Percentiles rank a stretch among this genome's conserved stretches.
Evolutionary conservation across 768 basidiomycete species (phyloP).

Genomic region (Mrakia blollopis): DNA sequence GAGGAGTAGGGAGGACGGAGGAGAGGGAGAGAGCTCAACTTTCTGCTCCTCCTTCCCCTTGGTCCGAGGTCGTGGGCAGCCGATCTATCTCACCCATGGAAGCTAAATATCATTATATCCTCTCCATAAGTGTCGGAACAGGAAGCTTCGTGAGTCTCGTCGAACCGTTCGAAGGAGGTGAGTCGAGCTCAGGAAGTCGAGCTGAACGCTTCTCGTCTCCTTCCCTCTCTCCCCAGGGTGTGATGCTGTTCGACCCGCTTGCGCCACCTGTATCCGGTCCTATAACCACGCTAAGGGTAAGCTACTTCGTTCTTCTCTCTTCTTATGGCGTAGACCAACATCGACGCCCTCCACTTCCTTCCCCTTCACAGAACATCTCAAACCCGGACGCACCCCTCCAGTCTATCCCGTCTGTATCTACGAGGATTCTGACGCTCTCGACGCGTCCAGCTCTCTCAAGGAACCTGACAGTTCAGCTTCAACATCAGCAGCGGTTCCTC

Average conservation of each 20-base stretch:
- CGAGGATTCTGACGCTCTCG: not conserved
- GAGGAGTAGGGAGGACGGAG: not conserved
- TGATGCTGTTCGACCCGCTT: not conserved
- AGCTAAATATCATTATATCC: not conserved
- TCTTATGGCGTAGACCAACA: not conserved
- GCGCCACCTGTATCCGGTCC: not conserved
- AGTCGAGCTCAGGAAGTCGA: not conserved
- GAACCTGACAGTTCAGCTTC: not conserved
- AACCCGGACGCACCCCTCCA: not conserved
- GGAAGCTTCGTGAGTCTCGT: constrained; percentile 2
- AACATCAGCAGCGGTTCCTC: not conserved
- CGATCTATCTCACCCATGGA: too few species aligned
- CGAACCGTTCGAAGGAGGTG: not conserved
- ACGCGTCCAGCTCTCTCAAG: not conserved
- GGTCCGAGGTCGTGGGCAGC: too few species aligned
- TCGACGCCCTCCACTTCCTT: not conserved
- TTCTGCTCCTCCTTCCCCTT: not conserved
- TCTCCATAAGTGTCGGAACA: not conserved
- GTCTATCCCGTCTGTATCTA: not conserved
- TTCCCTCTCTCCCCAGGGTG: not conserved
- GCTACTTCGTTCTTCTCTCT: not conserved
- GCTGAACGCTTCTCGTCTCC: not conserved
- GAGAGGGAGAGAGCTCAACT: not conserved
- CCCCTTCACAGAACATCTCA: constrained; percentile 3
- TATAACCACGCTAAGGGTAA: constrained; percentile 11